These are phyloP conservation scores for Albatrellus sp. DNA, from an alignment of 1,284 basidiomycete genomes.

Conservation along the genomic window DNA sequence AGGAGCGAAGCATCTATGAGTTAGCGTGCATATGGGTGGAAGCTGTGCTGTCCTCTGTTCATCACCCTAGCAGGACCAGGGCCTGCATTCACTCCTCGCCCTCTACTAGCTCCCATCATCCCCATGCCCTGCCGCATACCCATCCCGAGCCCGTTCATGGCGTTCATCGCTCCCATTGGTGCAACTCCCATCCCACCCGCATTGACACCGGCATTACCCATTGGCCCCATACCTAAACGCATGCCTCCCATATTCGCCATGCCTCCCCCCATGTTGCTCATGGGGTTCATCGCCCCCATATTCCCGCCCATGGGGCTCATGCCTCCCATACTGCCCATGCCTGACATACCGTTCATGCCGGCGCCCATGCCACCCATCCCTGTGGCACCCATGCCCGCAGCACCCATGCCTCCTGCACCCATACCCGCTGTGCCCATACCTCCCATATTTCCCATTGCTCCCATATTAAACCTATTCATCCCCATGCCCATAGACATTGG, in stretches of 20 bases:
- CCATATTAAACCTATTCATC: slow-evolving; percentile 21
- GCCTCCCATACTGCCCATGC: slow-evolving; percentile 16
- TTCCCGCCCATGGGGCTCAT: slow-evolving; percentile 24
- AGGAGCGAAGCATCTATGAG: neutral
- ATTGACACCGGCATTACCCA: slow-evolving; percentile 11
- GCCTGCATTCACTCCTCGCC: slow-evolving; percentile 27
- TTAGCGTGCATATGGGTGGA: slow-evolving; percentile 48
- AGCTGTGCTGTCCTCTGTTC: slow-evolving; percentile 44
- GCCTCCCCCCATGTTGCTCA: slow-evolving; percentile 19
- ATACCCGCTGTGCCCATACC: slow-evolving; percentile 16
- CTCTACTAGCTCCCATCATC: slow-evolving; percentile 18
- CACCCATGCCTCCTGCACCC: slow-evolving; percentile 23
- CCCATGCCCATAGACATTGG: slow-evolving; percentile 21
- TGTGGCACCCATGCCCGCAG: slow-evolving; percentile 19
- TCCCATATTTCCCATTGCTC: slow-evolving; percentile 10
- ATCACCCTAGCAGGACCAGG: slow-evolving; percentile 41
- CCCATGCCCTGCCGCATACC: slow-evolving; percentile 21
- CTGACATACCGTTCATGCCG: slow-evolving; percentile 10
- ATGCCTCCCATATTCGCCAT: slow-evolving; percentile 18
- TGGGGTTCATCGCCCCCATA: slow-evolving; percentile 13
- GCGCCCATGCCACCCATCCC: slow-evolving; percentile 5
- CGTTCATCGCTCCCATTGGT: slow-evolving; percentile 19
- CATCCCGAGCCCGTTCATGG: slow-evolving; percentile 17
- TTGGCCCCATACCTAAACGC: slow-evolving; percentile 18
- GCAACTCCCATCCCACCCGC: slow-evolving; percentile 14